phyloP scores from a whole-genome alignment of 441 rosid species.

The Syzygium syzygioides region DNA sequence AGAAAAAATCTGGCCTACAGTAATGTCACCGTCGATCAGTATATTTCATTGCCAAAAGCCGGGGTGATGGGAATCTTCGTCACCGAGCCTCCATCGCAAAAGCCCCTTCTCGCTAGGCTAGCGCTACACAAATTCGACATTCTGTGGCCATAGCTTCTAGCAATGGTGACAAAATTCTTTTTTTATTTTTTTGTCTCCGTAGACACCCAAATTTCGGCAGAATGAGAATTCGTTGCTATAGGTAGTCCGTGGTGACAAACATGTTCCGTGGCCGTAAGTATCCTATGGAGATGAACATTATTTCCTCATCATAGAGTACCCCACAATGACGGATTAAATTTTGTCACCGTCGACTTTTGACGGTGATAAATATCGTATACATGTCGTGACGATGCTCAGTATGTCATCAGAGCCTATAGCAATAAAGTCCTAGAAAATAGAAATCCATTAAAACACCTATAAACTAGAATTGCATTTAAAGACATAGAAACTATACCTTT shows the following conservation, averaged over 20 bases:
- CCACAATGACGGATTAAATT: neutral
- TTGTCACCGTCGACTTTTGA: no score
- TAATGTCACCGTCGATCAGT: neutral
- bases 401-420: no score
- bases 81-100: neutral
- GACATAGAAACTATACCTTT: no score
- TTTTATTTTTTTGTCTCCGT: neutral
- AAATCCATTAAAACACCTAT: no score
- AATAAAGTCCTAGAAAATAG: no score
- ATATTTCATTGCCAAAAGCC: neutral
- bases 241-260: neutral
- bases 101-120: neutral
- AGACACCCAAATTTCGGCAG: neutral
- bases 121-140: neutral
- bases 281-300: neutral
- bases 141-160: neutral
- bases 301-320: neutral
- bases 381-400: no score
- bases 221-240: neutral
- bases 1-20: neutral
- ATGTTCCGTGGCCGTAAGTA: neutral
- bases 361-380: no score
- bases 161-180: neutral
- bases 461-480: no score
- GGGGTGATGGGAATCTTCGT: rapidly evolving